Base-by-base conservation (phyloP, 352 stramenopile species). In the Phytopythium ostracodes region DNA sequence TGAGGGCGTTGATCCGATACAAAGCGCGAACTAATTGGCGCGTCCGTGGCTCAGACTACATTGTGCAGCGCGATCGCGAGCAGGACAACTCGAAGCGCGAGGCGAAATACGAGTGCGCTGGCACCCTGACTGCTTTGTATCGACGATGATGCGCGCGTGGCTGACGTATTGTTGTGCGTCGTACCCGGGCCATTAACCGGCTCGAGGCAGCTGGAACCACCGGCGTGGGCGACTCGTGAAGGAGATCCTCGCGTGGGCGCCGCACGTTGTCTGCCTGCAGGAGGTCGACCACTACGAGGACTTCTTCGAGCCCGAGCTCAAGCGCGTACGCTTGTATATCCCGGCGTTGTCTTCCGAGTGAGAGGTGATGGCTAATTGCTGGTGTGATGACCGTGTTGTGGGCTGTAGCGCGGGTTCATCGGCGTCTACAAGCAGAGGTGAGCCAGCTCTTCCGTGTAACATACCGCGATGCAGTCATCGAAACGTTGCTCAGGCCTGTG, bases 231-330 rank as follows among this genome's bases (percentile, higher is more conserved):
- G 74, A 0, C 59, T 91, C 38, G 46, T 89, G 46, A 73, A 71
- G 57, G 77, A 91, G 59, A 87, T 91, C 44, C 9, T 84, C 20
- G 44, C 55, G 40, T 84, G 70, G 75, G 47, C 47, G n/a, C 68
- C 79, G 11, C 56, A 87, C 50, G 59, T 91, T 18, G 66, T 91
- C 42, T 88, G 79, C 59, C 62, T 91, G 46, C 81, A 91, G 54
- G 81, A 91, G 63, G 81, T 89, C 47, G 81, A 91, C 64, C 81
- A 91, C 56, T 91, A 75, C 49, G 73, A 79, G 17, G 75, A 88
- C 59, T 91, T 85, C 49, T 91, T 91, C 57, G 79, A 85, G 64
- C 77, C 77, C 0, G 81, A 81, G 58, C 47, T 91, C 54, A 59
- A 65, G 51, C 55, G 55, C 11, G 55, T 60, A 80, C 84, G 62